Evolutionary conservation across 164 flowering plant genomes (phyloP).

Genomic region (grape (Vitis vinifera)): DNA sequence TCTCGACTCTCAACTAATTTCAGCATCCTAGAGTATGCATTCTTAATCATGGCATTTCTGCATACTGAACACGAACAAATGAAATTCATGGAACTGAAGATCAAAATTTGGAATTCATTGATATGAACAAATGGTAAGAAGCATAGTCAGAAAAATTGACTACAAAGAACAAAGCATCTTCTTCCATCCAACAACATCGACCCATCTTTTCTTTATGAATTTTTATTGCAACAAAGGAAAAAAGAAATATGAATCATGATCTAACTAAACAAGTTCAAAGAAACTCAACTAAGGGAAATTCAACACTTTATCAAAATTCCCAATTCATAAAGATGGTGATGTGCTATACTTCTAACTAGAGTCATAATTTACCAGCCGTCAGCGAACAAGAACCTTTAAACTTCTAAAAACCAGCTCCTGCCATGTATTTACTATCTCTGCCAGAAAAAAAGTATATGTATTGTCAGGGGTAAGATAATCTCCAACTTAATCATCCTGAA

Average conservation of each 20-base stretch:
- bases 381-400: conserved; percentile 6
- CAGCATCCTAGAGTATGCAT: too few species aligned
- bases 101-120: background rate
- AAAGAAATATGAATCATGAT: conserved; percentile 2
- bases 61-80: too few species aligned
- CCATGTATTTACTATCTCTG: conserved; percentile 19
- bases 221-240: background rate
- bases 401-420: background rate
- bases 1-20: too few species aligned
- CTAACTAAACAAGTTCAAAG: conserved; percentile 13
- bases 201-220: background rate
- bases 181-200: background rate
- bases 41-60: too few species aligned
- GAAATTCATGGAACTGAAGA: background rate
- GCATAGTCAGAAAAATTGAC: background rate
- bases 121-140: background rate
- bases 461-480: too few species aligned
- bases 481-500: too few species aligned
- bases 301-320: conserved; percentile 8
- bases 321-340: conserved; percentile 14
- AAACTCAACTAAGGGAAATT: background rate
- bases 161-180: background rate
- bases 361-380: conserved; percentile 14
- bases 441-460: background rate
- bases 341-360: conserved; percentile 22